Evolutionary conservation across 129 eudicot genomes (phyloP), one percentile per base, ranked within the genome.

Genomic region (Tagetes erecta): DNA sequence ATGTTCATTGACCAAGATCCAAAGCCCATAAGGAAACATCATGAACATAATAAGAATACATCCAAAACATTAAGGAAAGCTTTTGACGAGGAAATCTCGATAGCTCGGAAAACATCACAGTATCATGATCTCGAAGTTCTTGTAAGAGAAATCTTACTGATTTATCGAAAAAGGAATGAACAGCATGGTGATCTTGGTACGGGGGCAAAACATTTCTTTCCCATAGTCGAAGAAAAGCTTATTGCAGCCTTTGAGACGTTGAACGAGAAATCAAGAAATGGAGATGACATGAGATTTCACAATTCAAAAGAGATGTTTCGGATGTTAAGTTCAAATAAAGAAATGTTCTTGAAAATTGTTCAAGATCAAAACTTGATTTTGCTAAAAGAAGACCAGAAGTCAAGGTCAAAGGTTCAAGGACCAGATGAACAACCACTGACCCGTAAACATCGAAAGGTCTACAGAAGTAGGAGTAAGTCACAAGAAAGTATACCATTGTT

Each of bases 301-400:
- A 85, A 67, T 65, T 89, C 95, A 2, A 76, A 79, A 63, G 99
- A 95, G 66, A 87, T 96, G 59, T 82, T 91, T 80, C 82, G 87
- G 76, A 73, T 81, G 64, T 53, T 95, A 67, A 88, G 87, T 81
- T 80, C 84, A 27, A 91, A 91, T 79, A 91, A 88, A 67, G 93
- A 86, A 68, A 57, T 80, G 71, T 80, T 95, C 42, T 74, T 88
- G 59, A 86, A 88, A 81, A 86, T 88, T 40, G 70, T 95, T 49
- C 79, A 87, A 79, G 96, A 95, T 70, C 96, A 89, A 71, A 85
- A 82, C 70, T 85, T 88, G 12, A 76, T 70, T 46, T 81, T 91
- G 64, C 84, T 74, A n/a, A 76, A 79, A 5, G 77, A 85, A 80
- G 83, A 82, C 63, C 76, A 60, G 71, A 80, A 71, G 67, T 71